Evolutionary conservation across 2,329 filamentous ascomycete species (phyloP), one percentile per base, ranked within the genome.

Genomic region (Clarireedia sp.): DNA sequence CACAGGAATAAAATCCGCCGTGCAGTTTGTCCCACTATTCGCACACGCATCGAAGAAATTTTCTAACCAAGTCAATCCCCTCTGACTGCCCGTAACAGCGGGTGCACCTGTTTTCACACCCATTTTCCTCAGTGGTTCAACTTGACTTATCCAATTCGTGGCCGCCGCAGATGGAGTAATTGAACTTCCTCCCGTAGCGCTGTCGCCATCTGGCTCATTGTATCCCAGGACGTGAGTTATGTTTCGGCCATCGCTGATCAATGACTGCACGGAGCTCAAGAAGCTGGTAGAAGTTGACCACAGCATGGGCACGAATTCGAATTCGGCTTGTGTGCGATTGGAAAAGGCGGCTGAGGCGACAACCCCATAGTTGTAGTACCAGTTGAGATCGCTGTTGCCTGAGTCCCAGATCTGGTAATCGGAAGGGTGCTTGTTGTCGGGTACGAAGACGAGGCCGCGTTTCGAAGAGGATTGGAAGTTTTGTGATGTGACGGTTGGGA

Each of bases 351-450:
- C 59, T 0, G 83, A 80, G 1, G 87, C 86, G 3, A 69, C 67
- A 19, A 75, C 66, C 24, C 72, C 70, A 70, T 91, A 94, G 74
- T 91, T 92, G 78, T 92, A 94, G 75, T 94, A 94, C 89, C 89
- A 94, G 3, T 82, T 86, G 54, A 92, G 71, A 43, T 82, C 79
- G 17, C 78, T 80, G 38, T 74, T 75, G 5, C 73, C 51, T 44
- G 74, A 68, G 10, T 75, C 72, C 85, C 87, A 91, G 63, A 86
- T 75, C 47, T 75, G 68, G 71, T 89, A 81, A 71, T 92, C 88
- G 16, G 73, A 57, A 0, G 81, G 75, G 55, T 76, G 72, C 1
- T 78, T 67, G 5, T 71, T 60, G 57, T 82, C 79, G 6, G 81
- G 77, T 17, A 87, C 79, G 69, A 84, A 87, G 65, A 83, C 79